A percentile compares a stretch with the other conserved stretches of the same genome.
phyloP scores from a whole-genome alignment of 169 alveolate species.

The Pseudocohnilembus persalinus region DNA sequence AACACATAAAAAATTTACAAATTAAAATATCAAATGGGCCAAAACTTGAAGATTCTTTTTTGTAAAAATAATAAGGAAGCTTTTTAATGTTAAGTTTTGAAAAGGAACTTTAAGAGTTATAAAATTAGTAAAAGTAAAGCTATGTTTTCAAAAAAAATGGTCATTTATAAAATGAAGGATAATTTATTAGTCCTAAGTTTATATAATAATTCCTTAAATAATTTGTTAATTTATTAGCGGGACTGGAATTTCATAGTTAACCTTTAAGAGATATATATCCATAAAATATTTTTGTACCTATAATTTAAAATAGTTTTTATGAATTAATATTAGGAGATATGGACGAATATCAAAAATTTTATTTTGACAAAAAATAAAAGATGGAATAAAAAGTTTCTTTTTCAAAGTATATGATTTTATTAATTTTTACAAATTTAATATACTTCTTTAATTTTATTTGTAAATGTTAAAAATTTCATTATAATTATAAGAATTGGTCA shows the following conservation, averaged over 20 bases:
- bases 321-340: neutral
- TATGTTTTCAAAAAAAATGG: neutral
- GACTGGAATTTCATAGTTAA: neutral
- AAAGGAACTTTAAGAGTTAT: no score
- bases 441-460: neutral
- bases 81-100: no score
- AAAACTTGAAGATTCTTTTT: no score
- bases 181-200: neutral
- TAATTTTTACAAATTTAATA: no score
- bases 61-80: no score
- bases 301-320: no score
- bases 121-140: neutral
- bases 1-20: no score
- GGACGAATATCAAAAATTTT: neutral
- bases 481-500: neutral
- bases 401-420: neutral
- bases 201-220: no score
- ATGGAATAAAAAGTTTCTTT: neutral
- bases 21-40: no score
- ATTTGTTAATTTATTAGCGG: neutral
- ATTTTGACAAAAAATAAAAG: neutral
- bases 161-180: neutral
- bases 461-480: no score
- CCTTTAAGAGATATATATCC: neutral
- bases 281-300: neutral